Base-by-base conservation (phyloP, 768 basidiomycete genomes). In the Leucocoprinus leucothites region DNA sequence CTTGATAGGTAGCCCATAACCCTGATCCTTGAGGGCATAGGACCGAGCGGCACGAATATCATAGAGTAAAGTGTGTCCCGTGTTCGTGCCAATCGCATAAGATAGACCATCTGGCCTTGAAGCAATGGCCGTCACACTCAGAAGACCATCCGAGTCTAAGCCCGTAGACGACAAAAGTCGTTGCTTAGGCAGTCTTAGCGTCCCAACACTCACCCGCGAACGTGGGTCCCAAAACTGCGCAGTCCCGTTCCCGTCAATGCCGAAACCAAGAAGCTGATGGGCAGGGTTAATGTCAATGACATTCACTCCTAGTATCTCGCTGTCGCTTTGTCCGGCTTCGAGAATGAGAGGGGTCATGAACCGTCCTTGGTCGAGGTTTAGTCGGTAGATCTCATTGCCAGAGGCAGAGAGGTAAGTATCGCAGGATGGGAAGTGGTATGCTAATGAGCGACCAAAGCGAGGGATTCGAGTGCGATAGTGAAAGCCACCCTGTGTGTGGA, bases 161-260 rank as follows among this genome's bases (percentile, higher is more conserved):
- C 67, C 55, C 16, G 72, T 70, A 3, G 74, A 63, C 1, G 80
- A 75, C 57, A 76, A 59, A 2, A 92, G 72, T 43, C 81, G 74
- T 31, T 71, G 72, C 35, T 69, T 66, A 4, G 88, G 91, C 19
- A 94, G 64, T 22, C 74, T 68, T 35, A 97, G 74, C 3, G 82
- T 70, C 0, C 91, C 94, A 0, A 93, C 89, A 25, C 81, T 70
- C 0, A 84, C 74, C 14, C 95, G 78, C 26, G 93, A 92, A 44
- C 97, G 81, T 3, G 87, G 91, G 70, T 99, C 97, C 94, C 95
- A 99, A 64, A 99, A 92, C 68, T 98, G 94, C 40, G 94, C 89
- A 2, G 87, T 84, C 16, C 93, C 91, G 57, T 81, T 80, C 3
- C 89, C 91, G 57, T 98, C 95, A 2, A 93, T 73, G 3, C 95